Percentiles rank a stretch among this genome's conserved stretches.
Conservation (phyloP, 2,329 filamentous ascomycete species). For the Volutella citrinella region DNA sequence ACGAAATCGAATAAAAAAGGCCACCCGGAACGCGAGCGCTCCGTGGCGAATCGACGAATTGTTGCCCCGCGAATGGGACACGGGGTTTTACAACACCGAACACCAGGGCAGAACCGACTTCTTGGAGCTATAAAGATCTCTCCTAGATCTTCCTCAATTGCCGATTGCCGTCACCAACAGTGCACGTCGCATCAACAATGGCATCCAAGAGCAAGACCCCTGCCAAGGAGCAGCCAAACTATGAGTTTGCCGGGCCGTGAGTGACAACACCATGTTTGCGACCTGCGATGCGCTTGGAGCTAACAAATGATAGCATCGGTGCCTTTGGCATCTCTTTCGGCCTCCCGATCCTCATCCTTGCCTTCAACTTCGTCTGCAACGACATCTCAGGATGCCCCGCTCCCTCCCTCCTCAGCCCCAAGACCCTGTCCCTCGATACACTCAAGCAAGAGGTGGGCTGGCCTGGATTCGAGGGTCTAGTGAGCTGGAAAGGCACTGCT, state of each 20-base stretch:
- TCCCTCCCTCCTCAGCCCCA: constrained; percentile 73
- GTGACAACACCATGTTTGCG: constrained; percentile 16
- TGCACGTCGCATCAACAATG: too few species aligned
- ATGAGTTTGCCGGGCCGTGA: constrained; percentile 53
- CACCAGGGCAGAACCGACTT: too few species aligned
- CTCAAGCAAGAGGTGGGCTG: constrained; percentile 81
- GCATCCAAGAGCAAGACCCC: constrained; percentile 26
- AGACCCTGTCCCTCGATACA: constrained; percentile 65
- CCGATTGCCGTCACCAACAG: too few species aligned
- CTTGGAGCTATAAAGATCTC: constrained; percentile 5
- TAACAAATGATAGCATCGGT: constrained; percentile 57
- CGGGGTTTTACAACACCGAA: constrained; percentile 9
- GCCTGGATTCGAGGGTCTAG: constrained; percentile 71
- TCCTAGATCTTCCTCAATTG: constrained; percentile 6
- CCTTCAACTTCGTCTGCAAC: constrained; percentile 84
- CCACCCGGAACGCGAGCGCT: constrained; percentile 22
- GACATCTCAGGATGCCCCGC: constrained; percentile 89
- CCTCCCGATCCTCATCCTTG: constrained; percentile 75
- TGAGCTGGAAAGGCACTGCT: constrained; percentile 65
- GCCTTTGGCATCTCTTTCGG: constrained; percentile 75
- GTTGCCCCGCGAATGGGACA: constrained; percentile 8
- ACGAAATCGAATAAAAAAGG: too few species aligned
- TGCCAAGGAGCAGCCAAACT: constrained; percentile 37
- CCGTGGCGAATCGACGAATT: constrained; percentile 18
- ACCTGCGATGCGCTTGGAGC: constrained; percentile 6